Conservation (phyloP, 495 filamentous ascomycete genomes). For the Penicillium robsamsonii region DNA sequence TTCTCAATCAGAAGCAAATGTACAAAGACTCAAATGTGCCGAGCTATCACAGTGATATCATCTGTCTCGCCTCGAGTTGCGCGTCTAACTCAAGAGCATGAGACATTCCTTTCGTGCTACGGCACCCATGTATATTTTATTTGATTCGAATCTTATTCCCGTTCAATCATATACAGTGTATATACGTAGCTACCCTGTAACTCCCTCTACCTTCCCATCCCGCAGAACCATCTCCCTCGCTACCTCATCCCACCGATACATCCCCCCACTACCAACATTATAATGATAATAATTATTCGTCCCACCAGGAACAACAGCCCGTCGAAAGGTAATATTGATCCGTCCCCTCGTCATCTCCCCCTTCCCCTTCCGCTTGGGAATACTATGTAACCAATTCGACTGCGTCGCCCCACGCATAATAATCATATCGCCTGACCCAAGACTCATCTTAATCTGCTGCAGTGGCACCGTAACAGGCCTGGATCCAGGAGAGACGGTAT, state of each 20-base stretch:
- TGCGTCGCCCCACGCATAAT: conserved; percentile 70
- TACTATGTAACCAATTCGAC: conserved; percentile 66
- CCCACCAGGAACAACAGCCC: conserved; percentile 59
- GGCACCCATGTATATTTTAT: conserved; percentile 11
- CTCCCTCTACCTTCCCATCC: neutral
- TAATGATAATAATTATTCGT: conserved; percentile 74
- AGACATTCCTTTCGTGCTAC: conserved; percentile 4
- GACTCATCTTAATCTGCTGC: conserved; percentile 55
- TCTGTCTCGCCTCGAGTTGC: conserved; percentile 2
- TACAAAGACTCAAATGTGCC: conserved; percentile 7
- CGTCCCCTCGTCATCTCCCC: conserved; percentile 54
- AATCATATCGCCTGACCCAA: conserved; percentile 67
- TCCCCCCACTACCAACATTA: conserved; percentile 66
- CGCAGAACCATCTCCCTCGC: conserved; percentile 51
- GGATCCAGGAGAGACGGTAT: neutral
- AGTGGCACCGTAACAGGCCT: conserved; percentile 5
- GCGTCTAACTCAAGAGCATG: neutral
- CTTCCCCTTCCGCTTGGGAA: conserved; percentile 68
- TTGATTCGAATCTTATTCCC: neutral
- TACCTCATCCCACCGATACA: conserved; percentile 59
- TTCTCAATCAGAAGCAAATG: neutral
- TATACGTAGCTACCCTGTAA: neutral
- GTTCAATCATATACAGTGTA: neutral
- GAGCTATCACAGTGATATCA: neutral
- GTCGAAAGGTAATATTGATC: conserved; percentile 74